Evolutionary conservation across 306 rosid species (phyloP), one percentile per base, ranked within the genome.

Genomic region (Vigna unguiculata): DNA sequence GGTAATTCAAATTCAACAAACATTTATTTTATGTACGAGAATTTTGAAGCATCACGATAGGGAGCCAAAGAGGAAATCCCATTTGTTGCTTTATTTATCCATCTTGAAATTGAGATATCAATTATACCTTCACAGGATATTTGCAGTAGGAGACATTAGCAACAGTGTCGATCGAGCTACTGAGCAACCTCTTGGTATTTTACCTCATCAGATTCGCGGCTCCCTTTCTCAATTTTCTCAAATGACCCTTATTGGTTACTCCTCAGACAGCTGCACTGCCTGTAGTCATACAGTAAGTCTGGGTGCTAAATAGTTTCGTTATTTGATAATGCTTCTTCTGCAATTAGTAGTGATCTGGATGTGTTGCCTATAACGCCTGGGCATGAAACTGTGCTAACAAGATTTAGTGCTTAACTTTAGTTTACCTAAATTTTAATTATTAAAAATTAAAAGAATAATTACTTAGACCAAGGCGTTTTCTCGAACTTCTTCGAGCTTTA

Each of bases 151-250:
- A 69, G 97, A 92, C 30, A 64, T 83, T 24, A 87, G 76, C 85
- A 84, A 77, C 57, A 75, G 70, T 54, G 76, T 46, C 54, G 72
- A 22, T 63, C 95, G 86, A 85, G 81, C 87, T 72, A 62, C 77
- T 6, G 98, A 92, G 80, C 88, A 83, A 46, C 97, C 97, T 83
- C 97, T 95, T 46, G 98, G 98, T 73, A 86, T 95, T 76, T 89
- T 95, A 75, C 98, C 98, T 58, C 98, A 95, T 84, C 98, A 95
- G 82, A 88, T 95, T 82, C 93, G 98, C 2, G 97, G 98, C 74
- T 89, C 89, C 55, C 86, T 95, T 74, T 84, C 92, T 36, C 96
- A 81, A 25, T 90, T 95, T 83, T 92, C 96, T 14, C 97, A 95
- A 88, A 92, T 95, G 98, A 89, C 85, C 15, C 97, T 95, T 74